Base-by-base conservation (phyloP, 306 rosid genomes). In the Citrullus colocynthis region DNA sequence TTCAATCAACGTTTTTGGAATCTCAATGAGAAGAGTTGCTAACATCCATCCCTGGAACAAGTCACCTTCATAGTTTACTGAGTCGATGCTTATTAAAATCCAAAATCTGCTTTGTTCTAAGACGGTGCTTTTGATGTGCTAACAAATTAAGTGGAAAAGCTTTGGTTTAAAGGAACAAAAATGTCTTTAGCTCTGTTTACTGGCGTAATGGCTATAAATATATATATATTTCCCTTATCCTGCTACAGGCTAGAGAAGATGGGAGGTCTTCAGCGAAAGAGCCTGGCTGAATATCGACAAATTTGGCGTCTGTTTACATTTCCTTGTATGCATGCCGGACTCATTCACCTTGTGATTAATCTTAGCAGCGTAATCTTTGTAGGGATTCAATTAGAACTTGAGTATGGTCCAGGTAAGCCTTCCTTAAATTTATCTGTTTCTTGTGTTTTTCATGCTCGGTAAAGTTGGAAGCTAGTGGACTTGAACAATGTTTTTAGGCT, bases 241-340 rank as follows among this genome's bases (percentile, higher is more conserved):
- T 36, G 18, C 12, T 83, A 82, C 88, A 95, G 98, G 90, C 85
- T 95, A 63, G 93, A 86, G 82, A 89, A 92, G 83, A 84, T 92
- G 88, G 98, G 98, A 81, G 97, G 96, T 66, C 91, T 95, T 85
- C 78, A 73, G 72, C 51, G 86, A 39, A 81, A 20, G 20, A 78
- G 85, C 73, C 80, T 92, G 82, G 75, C 79, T 13, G 88, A 89
- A 56, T 42, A 82, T 82, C 93, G 73, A 75, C 90, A 92, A 77
- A 87, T 82, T 7, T 95, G 96, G 98, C 97, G 96, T 52, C 88
- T 95, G 81, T 92, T 92, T 79, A 88, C 96, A 24, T 95, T 87
- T 87, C 95, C 96, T 11, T 81, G 90, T 74, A 81, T 95, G 79
- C 96, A 95, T 9, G 97, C 91, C 69, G 98, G 98, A 77, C 76